Base-by-base conservation (phyloP, 1,139 yeast genomes). In the Geotrichum macrosporum region DNA sequence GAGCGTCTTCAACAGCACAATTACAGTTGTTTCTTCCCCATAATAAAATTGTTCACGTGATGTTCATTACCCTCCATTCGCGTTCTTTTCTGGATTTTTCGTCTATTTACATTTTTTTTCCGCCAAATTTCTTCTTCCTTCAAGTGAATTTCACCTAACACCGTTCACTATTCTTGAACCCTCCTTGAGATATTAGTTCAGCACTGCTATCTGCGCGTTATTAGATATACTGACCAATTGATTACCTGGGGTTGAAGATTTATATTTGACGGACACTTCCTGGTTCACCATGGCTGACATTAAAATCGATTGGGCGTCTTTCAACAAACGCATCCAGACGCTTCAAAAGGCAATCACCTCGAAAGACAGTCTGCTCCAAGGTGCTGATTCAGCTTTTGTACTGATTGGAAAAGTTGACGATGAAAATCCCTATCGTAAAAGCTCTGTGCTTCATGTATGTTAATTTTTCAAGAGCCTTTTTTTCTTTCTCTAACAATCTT, bases 341-440 rank as follows among this genome's bases (percentile, higher is more conserved):
- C 57, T 75, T 35, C 79, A 75, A 54, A 62, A 67, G 50, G 64
- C 64, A 38, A 55, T 75, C 18, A 54, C 58, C 44, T 64, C 70
- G 34, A 54, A 57, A 21, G 68, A 68, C 5, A 60, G 65, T 31
- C 69, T 64, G 45, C 76, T 76, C 65, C 72, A 68, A 49, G 74
- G 71, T 36, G 77, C 74, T 54, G 70, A 77, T 30, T 76, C 84
- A 18, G 61, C 86, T 24, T 66, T 86, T 51, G 76, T 84, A 39
- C 77, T 85, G 10, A 82, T 84, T 43, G 96, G 96, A 9, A 85
- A 92, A 9, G 73, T 84, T 35, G 88, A 85, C 60, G 94, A 85
- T 50, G 92, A 84, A 53, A 85, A 88, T 63, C 94, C 96, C 38
- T 89, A 87, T 67, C 87, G 85, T 62, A 87, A 87, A 66, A 83